These are phyloP conservation scores for Fusarium torulosum DNA, from an alignment of 2,329 filamentous ascomycete genomes.

Conservation along the genomic window DNA sequence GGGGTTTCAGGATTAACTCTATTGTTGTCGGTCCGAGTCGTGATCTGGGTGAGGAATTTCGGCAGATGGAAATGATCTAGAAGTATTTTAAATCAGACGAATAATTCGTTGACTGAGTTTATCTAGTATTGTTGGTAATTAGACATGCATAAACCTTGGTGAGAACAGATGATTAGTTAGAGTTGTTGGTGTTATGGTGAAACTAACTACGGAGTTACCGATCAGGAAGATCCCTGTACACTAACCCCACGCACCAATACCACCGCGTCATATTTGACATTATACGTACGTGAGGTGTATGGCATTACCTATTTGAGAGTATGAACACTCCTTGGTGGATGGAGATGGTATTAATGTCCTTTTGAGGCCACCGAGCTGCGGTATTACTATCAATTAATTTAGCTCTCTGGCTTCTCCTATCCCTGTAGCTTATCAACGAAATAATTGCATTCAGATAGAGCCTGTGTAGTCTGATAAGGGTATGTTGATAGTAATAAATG, in stretches of 20 bases:
- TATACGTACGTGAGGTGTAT: background rate
- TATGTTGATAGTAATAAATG: no score
- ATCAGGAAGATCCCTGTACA: slow-evolving; percentile 5
- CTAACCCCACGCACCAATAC: slow-evolving; percentile 1
- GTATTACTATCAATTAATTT: no score
- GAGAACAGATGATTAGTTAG: background rate
- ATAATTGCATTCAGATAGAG: no score
- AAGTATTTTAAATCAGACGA: background rate
- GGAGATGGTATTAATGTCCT: no score
- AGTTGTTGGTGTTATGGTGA: slow-evolving; percentile 2
- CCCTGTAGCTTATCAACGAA: no score
- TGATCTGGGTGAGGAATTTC: background rate
- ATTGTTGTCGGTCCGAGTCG: slow-evolving; percentile 12
- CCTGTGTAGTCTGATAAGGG: no score
- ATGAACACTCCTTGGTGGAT: no score
- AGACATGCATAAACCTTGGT: background rate
- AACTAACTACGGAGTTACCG: slow-evolving; percentile 20
- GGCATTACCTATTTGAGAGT: no score
- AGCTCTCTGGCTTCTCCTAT: no score
- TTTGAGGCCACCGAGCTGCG: no score
- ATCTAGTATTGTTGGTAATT: background rate
- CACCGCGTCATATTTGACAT: background rate
- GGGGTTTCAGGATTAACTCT: slow-evolving; percentile 2
- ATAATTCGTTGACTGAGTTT: no score
- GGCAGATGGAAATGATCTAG: background rate